Base-by-base conservation (phyloP, 2,329 filamentous ascomycete species). In the Neonectria hederae region DNA sequence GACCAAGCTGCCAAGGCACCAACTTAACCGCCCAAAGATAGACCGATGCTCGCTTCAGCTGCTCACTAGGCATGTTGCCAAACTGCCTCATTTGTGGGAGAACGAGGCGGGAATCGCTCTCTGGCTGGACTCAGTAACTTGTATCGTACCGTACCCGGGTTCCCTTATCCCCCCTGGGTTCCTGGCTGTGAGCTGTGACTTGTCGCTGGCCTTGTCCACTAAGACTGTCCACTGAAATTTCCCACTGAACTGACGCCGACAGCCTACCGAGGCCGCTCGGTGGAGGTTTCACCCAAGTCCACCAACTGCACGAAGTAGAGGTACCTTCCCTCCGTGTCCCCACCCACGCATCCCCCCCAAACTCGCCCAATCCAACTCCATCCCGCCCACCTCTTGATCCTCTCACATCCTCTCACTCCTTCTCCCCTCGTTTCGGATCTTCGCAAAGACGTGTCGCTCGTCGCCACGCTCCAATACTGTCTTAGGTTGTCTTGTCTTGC, bases 381-480 rank as follows among this genome's bases (percentile, higher is more conserved):
- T 51, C 45, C 45, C 52, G 54, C 59, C 40, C 48, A 59, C 55
- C 46, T 53, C 48, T 58, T 14, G 48, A 58, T 58, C 53, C 54
- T 59, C 53, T 40, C 53, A 40, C 60, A 46, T 58, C 46, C 54
- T 61, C 62, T 62, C 53, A 53, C 42, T 54, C 51, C 32, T 51
- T 63, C 54, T 63, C 64, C 54, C 55, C 55, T 63, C 60, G 65
- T 68, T 69, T 71, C 68, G 65, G 63, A 71, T 67, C 67, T 54
- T 57, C 60, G 61, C 45, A 63, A 52, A 65, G 67, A 73, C 69
- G 67, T 72, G 66, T 72, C 71, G 65, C 63, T 70, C 63, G 63
- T 65, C 68, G 71, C 64, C 69, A 71, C 71, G 67, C 65, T 63
- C 46, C 40, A 59, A 28, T 43, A 54, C 59, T 52, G 55, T 60